Percentiles rank a stretch among this genome's conserved stretches.
Evolutionary conservation across 2,329 filamentous ascomycete species (phyloP).

Genomic region (Microsporum audouinii): DNA sequence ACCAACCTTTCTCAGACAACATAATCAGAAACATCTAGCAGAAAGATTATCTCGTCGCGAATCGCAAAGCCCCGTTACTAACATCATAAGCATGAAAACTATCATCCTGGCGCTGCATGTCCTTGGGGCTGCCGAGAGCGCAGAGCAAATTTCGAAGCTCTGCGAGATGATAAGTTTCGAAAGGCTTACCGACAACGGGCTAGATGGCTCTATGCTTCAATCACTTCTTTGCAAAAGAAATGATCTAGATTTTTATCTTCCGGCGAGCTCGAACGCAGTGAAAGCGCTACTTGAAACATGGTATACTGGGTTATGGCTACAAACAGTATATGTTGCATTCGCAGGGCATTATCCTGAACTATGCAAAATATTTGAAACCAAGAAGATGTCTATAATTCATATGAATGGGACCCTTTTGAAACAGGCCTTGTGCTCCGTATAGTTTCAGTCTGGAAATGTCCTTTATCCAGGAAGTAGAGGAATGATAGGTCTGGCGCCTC

Average conservation of each 20-base stretch:
- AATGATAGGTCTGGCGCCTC: background rate
- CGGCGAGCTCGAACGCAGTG: background rate
- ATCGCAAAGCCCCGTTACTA: background rate
- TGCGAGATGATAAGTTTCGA: conserved; percentile 2
- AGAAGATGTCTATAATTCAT: background rate
- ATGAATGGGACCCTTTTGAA: conserved; percentile 6
- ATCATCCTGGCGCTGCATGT: conserved; percentile 4
- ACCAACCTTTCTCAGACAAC: background rate
- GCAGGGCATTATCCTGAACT: background rate
- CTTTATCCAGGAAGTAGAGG: background rate
- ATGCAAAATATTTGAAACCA: conserved; percentile 4
- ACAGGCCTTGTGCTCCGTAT: background rate
- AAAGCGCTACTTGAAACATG: background rate
- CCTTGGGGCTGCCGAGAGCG: background rate
- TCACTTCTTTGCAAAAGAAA: background rate
- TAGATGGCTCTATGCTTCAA: conserved; percentile 4
- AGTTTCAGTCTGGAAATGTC: background rate
- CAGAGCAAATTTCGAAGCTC: conserved; percentile 4
- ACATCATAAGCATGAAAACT: background rate
- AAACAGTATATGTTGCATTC: conserved; percentile 4
- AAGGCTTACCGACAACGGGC: background rate
- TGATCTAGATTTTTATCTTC: background rate
- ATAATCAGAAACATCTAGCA: background rate
- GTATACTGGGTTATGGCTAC: conserved; percentile 6
- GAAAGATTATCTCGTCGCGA: background rate